A percentile compares a stretch with the other conserved stretches of the same genome.
Conservation (phyloP, 2,329 filamentous ascomycete genomes). For the Exophiala sp. region DNA sequence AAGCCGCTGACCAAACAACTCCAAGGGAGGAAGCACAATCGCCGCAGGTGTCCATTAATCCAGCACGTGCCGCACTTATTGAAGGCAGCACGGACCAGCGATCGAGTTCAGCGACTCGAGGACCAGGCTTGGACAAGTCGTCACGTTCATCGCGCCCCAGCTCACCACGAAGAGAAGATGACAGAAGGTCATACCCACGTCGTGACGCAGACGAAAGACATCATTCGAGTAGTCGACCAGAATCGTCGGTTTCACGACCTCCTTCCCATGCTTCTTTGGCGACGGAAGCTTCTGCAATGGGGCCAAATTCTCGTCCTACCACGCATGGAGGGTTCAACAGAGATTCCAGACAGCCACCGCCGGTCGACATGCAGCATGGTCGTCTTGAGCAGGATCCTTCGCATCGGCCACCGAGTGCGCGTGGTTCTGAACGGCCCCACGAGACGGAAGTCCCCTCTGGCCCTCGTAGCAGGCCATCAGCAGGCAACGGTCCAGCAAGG, state of each 20-base stretch:
- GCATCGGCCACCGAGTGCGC: conserved; percentile 32
- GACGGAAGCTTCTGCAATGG: conserved; percentile 4
- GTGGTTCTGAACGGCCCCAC: conserved; percentile 43
- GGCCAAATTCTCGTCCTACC: conserved; percentile 2
- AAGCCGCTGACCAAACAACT: background rate
- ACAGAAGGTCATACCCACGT: conserved; percentile 19
- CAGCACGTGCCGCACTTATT: conserved; percentile 32
- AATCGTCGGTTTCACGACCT: conserved; percentile 4
- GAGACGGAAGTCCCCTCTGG: conserved; percentile 51
- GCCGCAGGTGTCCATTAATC: conserved; percentile 27
- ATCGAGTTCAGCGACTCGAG: conserved; percentile 10
- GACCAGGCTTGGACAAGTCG: conserved; percentile 18
- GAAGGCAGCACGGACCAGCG: conserved; percentile 23
- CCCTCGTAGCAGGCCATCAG: conserved; percentile 41
- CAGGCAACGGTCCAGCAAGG: conserved; percentile 24
- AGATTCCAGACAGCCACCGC: conserved; percentile 21
- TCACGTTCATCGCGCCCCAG: conserved; percentile 22
- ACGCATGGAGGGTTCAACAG: conserved; percentile 12
- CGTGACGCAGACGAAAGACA: conserved; percentile 23
- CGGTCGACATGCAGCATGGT: conserved; percentile 44
- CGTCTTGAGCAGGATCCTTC: conserved; percentile 42
- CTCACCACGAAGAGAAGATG: conserved; percentile 28
- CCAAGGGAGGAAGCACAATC: conserved; percentile 4
- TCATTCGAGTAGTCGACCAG: conserved; percentile 11
- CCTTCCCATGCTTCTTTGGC: conserved; percentile 1